Evolutionary conservation across 2,329 filamentous ascomycete species (phyloP), one percentile per base, ranked within the genome.

Genomic region (Mycogone perniciosa): DNA sequence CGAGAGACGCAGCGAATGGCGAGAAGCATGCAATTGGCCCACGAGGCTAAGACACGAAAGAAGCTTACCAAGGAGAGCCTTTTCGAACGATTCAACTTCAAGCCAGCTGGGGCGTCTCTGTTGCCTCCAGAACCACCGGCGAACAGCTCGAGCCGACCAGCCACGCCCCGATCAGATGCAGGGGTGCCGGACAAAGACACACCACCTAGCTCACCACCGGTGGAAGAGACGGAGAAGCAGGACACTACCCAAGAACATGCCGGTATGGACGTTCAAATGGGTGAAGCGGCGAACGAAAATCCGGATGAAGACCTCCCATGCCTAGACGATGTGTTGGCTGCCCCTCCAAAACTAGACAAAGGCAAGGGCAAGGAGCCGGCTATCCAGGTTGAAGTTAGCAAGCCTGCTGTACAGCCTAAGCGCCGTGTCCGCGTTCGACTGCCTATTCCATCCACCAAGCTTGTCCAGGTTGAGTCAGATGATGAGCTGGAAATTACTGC

Each of bases 1-100:
- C 82, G 89, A 52, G 93, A 99, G 69, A 96, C 92, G 1, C 93
- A 99, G 71, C 83, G 93, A 31, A 81, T 99, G 71, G 85, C 82
- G 58, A 81, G 93, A 57, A 95, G 87, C 63, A 88, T 96, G 81
- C 92, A 97, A 67, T 78, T 99, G 44, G 82, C 88, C 1, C 91
- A 97, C 67, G 85, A 96, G 64, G 87, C 89, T 27, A 89, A 85
- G 70, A 95, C 89, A 1, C 91, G 87, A 68, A 97, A 93, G 75
- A 95, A 89, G 71, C 87, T 96, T 57, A 84, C 85, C 6, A 93
- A 91, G 59, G 81, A 84, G 35, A 87, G 87, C 53, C 75, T 99
- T 1, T 87, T 97, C 62, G 85, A 89, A 48, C 81, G 81, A 27
- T 96, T 97, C 73, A 90, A 91, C 63, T 91, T 85, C 61, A 80